Percentiles rank a stretch among this genome's conserved stretches.
Evolutionary conservation across 345 rosid species (phyloP).

Genomic region (Hibiscus trionum): DNA sequence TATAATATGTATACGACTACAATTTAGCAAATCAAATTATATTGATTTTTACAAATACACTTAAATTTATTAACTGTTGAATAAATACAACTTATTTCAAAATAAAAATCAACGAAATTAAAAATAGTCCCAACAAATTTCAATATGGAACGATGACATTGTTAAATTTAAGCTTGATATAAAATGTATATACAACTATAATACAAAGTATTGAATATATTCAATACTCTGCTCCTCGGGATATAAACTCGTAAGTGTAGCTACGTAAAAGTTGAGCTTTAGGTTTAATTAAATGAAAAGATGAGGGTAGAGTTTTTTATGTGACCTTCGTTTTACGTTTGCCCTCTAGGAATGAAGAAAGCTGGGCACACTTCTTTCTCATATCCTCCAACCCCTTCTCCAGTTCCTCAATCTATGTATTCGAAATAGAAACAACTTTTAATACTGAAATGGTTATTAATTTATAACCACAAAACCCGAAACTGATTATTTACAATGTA

Average conservation of each 20-base stretch:
- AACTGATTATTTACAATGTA: neutral
- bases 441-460: neutral
- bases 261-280: neutral
- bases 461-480: neutral
- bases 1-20: neutral
- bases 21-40: neutral
- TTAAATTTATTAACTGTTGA: neutral
- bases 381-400: conserved; percentile 59
- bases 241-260: neutral
- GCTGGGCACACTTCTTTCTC: conserved; percentile 46
- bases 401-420: conserved; percentile 38
- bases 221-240: neutral
- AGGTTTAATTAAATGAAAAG: neutral
- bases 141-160: neutral
- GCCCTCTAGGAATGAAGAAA: conserved; percentile 46
- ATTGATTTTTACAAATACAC: no score
- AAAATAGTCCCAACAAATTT: neutral
- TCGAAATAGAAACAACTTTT: neutral
- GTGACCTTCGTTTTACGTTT: conserved; percentile 33
- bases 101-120: neutral
- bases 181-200: neutral
- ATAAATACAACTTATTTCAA: neutral
- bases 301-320: neutral
- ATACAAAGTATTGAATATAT: neutral
- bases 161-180: neutral